Conservation (phyloP, 352 stramenopile genomes). For the Pythium pyrilobum region DNA sequence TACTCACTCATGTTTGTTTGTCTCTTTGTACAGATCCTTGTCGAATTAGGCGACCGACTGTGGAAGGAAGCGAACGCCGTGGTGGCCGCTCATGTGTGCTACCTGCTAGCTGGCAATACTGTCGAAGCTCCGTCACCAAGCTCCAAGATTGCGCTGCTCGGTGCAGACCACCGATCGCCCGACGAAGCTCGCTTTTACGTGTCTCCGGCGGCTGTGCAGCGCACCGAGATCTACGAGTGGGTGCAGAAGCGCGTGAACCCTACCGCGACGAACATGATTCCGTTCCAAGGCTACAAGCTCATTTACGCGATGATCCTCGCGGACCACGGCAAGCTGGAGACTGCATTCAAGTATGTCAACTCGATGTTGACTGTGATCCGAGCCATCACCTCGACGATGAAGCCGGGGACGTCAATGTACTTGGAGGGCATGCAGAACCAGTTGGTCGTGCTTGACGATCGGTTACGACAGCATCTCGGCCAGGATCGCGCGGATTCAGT, state of each 20-base stretch:
- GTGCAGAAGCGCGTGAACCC: slow-evolving; percentile 58
- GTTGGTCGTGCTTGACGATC: slow-evolving; percentile 79
- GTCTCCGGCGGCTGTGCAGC: slow-evolving; percentile 65
- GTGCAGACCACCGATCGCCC: slow-evolving; percentile 64
- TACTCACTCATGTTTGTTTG: neutral
- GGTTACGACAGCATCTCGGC: slow-evolving; percentile 77
- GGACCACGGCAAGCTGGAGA: slow-evolving; percentile 79
- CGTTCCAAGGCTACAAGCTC: slow-evolving; percentile 87
- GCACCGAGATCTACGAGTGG: slow-evolving; percentile 86
- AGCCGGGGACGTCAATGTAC: slow-evolving; percentile 80
- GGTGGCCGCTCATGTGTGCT: slow-evolving; percentile 75
- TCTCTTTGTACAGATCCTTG: slow-evolving; percentile 40
- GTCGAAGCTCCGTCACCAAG: slow-evolving; percentile 72
- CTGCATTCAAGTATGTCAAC: slow-evolving; percentile 83
- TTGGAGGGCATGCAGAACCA: slow-evolving; percentile 87
- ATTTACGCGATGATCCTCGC: slow-evolving; percentile 85
- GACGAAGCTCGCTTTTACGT: slow-evolving; percentile 81
- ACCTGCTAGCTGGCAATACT: slow-evolving; percentile 61
- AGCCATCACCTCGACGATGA: slow-evolving; percentile 69
- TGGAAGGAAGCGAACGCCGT: slow-evolving; percentile 65
- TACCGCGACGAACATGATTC: slow-evolving; percentile 57
- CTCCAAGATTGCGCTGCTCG: slow-evolving; percentile 78
- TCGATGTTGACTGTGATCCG: slow-evolving; percentile 81
- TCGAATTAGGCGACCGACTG: slow-evolving; percentile 75
- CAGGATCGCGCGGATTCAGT: slow-evolving; percentile 70